Evolutionary conservation across 345 rosid species (phyloP).

Genomic region (Erucastrum elatum): DNA sequence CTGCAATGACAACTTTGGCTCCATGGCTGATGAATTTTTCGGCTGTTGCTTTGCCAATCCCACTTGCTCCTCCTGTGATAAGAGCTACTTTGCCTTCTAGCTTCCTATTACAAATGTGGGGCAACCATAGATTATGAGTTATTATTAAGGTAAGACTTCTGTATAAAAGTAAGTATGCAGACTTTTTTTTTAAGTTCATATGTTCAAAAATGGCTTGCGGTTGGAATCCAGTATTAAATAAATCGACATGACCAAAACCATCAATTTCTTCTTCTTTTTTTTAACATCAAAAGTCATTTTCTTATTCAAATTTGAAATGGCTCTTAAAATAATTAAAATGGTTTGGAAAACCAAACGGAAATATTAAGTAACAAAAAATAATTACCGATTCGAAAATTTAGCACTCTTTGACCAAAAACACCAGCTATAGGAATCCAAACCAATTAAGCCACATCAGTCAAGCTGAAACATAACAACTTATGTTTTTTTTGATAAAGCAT

Average conservation of each 20-base stretch:
- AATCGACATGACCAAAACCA: too few relatives aligned
- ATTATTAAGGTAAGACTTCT: neutral
- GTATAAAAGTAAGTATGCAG: neutral
- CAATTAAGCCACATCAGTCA: neutral
- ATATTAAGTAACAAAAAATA: too few relatives aligned
- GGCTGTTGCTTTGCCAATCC: conserved; percentile 83
- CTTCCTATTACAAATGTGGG: conserved; percentile 43
- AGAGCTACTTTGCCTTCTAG: conserved; percentile 84
- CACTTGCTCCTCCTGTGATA: conserved; percentile 89
- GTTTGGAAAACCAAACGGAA: neutral
- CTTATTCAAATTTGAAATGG: too few relatives aligned
- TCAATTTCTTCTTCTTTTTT: too few relatives aligned
- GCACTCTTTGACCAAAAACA: neutral
- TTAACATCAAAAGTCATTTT: too few relatives aligned
- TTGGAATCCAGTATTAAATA: too few relatives aligned
- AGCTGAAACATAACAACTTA: neutral
- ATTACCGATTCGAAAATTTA: too few relatives aligned
- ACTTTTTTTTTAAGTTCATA: neutral
- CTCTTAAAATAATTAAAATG: too few relatives aligned
- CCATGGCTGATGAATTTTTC: conserved; percentile 64
- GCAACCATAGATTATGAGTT: neutral
- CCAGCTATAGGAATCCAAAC: neutral
- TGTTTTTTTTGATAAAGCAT: neutral
- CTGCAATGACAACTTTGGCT: conserved; percentile 80
- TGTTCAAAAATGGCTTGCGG: too few relatives aligned